Conservation (phyloP, 306 rosid species). For the Prinsepia uniflora region DNA sequence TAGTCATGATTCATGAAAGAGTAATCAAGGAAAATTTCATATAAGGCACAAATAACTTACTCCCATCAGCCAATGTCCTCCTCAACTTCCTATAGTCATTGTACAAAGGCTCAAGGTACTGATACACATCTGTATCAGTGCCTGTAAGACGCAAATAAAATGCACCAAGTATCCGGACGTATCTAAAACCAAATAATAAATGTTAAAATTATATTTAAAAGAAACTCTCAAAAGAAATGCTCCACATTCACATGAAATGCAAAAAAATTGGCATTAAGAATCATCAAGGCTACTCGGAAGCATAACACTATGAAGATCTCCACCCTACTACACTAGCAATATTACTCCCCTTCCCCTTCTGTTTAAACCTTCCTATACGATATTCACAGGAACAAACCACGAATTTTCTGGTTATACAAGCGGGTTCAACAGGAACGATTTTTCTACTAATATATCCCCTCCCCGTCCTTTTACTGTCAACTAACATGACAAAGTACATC, state of each 20-base stretch:
- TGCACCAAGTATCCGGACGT: constrained; percentile 90
- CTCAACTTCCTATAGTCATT: constrained; percentile 83
- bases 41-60: constrained; percentile 40
- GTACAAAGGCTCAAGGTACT: constrained; percentile 84
- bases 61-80: constrained; percentile 64
- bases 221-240: background rate
- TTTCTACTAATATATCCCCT: background rate
- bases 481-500: background rate
- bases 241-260: background rate
- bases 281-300: background rate
- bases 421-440: background rate
- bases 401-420: background rate
- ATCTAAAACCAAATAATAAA: constrained; percentile 36
- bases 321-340: background rate
- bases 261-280: background rate
- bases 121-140: constrained; percentile 74
- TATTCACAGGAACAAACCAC: background rate
- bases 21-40: background rate
- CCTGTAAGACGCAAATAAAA: constrained; percentile 92
- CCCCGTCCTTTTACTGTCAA: background rate
- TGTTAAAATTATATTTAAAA: background rate
- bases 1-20: background rate
- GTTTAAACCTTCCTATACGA: background rate
- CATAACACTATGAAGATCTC: background rate
- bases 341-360: background rate